phyloP scores from a whole-genome alignment of 2,329 filamentous ascomycete species.

The Pyrenophora graminea region DNA sequence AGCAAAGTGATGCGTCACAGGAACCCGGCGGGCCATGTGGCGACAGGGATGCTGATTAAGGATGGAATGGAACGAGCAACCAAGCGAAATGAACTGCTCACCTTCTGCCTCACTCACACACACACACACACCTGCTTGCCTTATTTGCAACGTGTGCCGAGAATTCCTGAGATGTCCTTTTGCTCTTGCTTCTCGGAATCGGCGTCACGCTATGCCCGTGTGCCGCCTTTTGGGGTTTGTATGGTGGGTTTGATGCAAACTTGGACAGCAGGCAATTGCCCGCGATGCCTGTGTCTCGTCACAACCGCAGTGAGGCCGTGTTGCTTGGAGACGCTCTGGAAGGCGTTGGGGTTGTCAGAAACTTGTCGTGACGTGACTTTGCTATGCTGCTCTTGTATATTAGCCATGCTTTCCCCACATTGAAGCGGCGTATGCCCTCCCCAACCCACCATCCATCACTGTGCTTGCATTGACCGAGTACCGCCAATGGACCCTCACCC shows the following conservation, averaged over 20 bases:
- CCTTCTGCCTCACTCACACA: constrained; percentile 24
- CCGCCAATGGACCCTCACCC: background rate
- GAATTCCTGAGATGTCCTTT: background rate
- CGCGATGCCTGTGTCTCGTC: background rate
- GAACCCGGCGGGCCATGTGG: constrained; percentile 39
- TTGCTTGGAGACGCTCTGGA: constrained; percentile 16
- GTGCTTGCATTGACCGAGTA: constrained; percentile 8
- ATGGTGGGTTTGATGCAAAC: too few relatives aligned
- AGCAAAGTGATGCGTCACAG: constrained; percentile 30
- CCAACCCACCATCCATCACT: constrained; percentile 4
- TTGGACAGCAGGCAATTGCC: constrained; percentile 10
- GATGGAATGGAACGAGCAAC: constrained; percentile 21
- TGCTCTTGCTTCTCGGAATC: too few relatives aligned
- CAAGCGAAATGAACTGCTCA: constrained; percentile 42
- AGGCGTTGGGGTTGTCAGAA: background rate
- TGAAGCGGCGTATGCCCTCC: background rate
- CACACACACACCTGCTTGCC: constrained; percentile 20
- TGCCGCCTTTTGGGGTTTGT: too few relatives aligned
- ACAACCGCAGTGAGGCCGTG: constrained; percentile 10
- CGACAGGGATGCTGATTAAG: constrained; percentile 32
- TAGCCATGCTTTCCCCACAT: constrained; percentile 35
- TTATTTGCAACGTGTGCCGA: constrained; percentile 13
- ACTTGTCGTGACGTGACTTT: background rate
- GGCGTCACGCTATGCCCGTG: too few relatives aligned
- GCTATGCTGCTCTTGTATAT: constrained; percentile 35